Percentiles rank a stretch among this genome's conserved stretches.
Evolutionary conservation across 129 eudicot genomes (phyloP).

Genomic region (Pittosporum tobira): DNA sequence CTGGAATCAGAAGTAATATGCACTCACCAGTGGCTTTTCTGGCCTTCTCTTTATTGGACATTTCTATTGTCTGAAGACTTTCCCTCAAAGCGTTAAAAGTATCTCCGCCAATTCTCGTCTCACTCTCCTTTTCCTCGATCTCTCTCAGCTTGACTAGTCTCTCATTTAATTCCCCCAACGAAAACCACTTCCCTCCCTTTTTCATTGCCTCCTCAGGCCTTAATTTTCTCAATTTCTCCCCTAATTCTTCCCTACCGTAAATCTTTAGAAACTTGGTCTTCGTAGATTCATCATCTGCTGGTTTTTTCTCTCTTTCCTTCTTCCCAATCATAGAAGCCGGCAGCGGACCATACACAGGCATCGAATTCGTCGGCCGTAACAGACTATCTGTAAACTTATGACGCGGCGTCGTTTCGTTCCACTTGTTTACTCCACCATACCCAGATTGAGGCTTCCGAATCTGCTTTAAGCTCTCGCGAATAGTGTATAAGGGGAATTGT

Average conservation of each 20-base stretch:
- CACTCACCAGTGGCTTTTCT: too few relatives aligned
- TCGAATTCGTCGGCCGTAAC: slow-evolving; percentile 6
- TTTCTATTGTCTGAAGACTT: background rate
- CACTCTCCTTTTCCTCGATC: slow-evolving; percentile 19
- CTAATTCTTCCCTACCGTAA: slow-evolving; percentile 29
- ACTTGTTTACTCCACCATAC: background rate
- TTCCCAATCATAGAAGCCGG: slow-evolving; percentile 6
- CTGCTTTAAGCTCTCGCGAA: slow-evolving; percentile 24
- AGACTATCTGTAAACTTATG: slow-evolving; percentile 1
- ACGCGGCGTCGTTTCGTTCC: slow-evolving; percentile 6
- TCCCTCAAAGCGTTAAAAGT: background rate
- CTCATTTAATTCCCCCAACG: slow-evolving; percentile 41
- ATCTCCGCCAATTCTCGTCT: background rate
- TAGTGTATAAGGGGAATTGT: slow-evolving; percentile 1
- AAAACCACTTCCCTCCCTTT: slow-evolving; percentile 31
- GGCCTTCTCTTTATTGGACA: background rate
- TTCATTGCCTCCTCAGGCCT: slow-evolving; percentile 41
- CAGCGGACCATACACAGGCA: background rate
- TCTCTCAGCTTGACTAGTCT: slow-evolving; percentile 44
- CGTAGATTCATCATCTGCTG: background rate
- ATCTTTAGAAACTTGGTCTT: background rate
- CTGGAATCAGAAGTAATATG: too few relatives aligned
- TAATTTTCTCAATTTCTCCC: slow-evolving; percentile 46
- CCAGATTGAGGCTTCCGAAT: background rate
- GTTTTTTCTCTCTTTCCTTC: slow-evolving; percentile 3